A percentile compares a stretch with the other conserved stretches of the same genome.
phyloP scores from a whole-genome alignment of 2,329 filamentous ascomycete species.

The Arthrobotrys iridis region DNA sequence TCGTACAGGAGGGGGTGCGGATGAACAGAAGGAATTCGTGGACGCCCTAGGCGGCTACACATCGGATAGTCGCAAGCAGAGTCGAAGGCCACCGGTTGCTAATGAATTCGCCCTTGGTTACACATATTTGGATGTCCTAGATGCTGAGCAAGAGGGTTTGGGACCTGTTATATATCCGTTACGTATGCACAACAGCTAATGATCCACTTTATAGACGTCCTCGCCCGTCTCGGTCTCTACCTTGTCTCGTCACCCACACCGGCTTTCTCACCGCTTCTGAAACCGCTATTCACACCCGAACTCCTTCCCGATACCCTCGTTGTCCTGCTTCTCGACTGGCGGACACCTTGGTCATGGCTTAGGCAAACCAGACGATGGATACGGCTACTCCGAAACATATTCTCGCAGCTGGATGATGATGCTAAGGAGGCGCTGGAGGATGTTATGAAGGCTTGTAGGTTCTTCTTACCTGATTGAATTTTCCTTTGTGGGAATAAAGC shows the following conservation, averaged over 20 bases:
- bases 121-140: slow-evolving; percentile 92
- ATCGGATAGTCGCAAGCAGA: slow-evolving; percentile 64
- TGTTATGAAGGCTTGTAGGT: slow-evolving; percentile 67
- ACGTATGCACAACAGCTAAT: neutral
- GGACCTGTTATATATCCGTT: slow-evolving; percentile 31
- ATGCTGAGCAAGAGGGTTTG: slow-evolving; percentile 89
- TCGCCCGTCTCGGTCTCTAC: slow-evolving; percentile 89
- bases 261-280: slow-evolving; percentile 82
- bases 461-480: slow-evolving; percentile 72
- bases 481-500: slow-evolving; percentile 66
- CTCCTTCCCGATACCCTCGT: slow-evolving; percentile 87
- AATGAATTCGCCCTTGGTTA: slow-evolving; percentile 94
- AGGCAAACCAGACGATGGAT: slow-evolving; percentile 90
- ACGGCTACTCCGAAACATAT: slow-evolving; percentile 79
- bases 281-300: slow-evolving; percentile 82
- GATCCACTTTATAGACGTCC: slow-evolving; percentile 71
- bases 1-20: slow-evolving; percentile 58
- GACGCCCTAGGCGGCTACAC: slow-evolving; percentile 60
- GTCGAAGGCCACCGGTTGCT: slow-evolving; percentile 78
- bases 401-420: slow-evolving; percentile 77
- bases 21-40: slow-evolving; percentile 59
- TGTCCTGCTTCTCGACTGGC: slow-evolving; percentile 94
- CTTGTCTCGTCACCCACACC: slow-evolving; percentile 85
- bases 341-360: slow-evolving; percentile 91
- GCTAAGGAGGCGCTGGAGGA: slow-evolving; percentile 87